Base-by-base conservation (phyloP, 305 asterid species). In the Fraxinus xanthoxyloides region DNA sequence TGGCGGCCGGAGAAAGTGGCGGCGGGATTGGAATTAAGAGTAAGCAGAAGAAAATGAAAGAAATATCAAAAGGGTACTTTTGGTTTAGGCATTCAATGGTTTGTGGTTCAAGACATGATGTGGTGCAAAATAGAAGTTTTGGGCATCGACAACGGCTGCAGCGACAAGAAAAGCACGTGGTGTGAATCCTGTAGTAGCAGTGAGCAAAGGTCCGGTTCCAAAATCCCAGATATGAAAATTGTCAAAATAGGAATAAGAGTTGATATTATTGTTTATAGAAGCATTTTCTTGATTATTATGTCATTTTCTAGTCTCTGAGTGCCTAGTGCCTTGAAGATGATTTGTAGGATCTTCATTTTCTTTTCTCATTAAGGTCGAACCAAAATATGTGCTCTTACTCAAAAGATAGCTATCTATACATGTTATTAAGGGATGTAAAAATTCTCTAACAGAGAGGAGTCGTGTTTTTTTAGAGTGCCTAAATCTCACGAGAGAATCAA, bases 81-180 rank as follows among this genome's bases (percentile, higher is more conserved):
- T 78, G 86, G 88, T 74, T 24, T 3, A 72, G 82, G 67, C 87
- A 59, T 35, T 82, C 77, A 12, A 76, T 79, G 61, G 36, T 15
- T 31, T 88, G 91, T 76, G 75, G 88, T 19, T 87, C 90, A 4
- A 83, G 32, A 38, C 10, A 43, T n/a, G 88, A 85, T 4, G 90
- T 86, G 77, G 86, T 86, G 73, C 84, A 77, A 72, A 35, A 3
- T 19, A 65, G 0, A 4, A 76, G 78, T 3, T 69, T 82, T 1
- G 74, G 31, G 78, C 6, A 56, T 13, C 40, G 26, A 23, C 56
- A 72, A 63, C 73, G 46, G 73, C 31, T 32, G 24, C 76, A 51
- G 65, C 83, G 32, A 6, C 56, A 24, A 9, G 83, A 70, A 61
- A 77, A 83, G 1, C 7, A 77, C 19, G 80, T 72, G 51, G 75